phyloP scores from a whole-genome alignment of 495 filamentous ascomycete species.

The Stereocaulon alpinum region DNA sequence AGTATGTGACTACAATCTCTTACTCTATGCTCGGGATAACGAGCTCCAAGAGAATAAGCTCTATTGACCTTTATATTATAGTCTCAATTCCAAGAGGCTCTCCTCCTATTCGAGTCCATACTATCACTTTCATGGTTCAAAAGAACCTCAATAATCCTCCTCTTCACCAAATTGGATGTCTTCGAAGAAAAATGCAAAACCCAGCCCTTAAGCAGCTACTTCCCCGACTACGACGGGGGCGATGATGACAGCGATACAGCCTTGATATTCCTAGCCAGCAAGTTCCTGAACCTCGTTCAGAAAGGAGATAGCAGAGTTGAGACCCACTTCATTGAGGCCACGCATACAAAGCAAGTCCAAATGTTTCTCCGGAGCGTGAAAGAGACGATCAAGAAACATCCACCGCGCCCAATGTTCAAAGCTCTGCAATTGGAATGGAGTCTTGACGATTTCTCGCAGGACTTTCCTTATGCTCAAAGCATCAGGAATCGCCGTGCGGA shows the following conservation, averaged over 20 bases:
- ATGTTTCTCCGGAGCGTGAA: neutral
- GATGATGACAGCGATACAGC: neutral
- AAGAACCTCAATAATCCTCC: neutral
- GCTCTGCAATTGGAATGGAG: no score
- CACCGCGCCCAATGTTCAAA: no score
- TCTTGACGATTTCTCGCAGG: no score
- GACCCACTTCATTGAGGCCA: neutral
- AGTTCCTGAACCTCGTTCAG: neutral
- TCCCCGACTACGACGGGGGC: neutral
- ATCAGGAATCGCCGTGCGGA: no score
- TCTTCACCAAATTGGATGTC: neutral
- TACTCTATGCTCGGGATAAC: neutral
- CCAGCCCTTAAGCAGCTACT: neutral
- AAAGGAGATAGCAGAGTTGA: neutral
- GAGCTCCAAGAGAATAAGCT: neutral
- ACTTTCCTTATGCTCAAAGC: no score
- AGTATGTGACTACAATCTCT: neutral
- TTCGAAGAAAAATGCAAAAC: neutral
- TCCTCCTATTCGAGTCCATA: neutral
- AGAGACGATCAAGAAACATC: neutral
- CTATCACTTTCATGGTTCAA: neutral
- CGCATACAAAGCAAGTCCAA: neutral
- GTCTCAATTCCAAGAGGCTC: neutral
- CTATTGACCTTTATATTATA: neutral
- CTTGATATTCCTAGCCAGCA: neutral